Evolutionary conservation across 78 protist genomes (phyloP).

Genomic region (Guillardia theta): DNA sequence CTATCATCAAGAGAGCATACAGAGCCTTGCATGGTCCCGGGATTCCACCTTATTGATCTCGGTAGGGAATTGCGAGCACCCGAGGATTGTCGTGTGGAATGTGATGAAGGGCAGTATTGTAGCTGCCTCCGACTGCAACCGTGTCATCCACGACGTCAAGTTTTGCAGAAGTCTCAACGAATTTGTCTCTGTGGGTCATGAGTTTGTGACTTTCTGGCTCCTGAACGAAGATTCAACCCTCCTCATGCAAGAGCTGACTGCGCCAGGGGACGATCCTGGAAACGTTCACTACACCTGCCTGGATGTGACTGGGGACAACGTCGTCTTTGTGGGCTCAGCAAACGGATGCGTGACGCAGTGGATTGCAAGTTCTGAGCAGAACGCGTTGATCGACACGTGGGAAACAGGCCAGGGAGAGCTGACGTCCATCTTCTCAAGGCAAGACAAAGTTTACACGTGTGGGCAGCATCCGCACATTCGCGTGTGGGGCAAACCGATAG

Average conservation of each 20-base stretch:
- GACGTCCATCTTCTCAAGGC: not conserved
- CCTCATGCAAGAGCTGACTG: not conserved
- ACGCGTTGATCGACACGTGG: not conserved
- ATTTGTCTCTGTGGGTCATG: not conserved
- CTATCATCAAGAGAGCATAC: not conserved
- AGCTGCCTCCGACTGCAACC: not conserved
- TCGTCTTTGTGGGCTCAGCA: not conserved
- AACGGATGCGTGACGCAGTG: not conserved
- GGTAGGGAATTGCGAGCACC: not conserved
- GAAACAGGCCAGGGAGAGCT: slow-evolving; percentile 10
- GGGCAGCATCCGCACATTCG: not conserved
- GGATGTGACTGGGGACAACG: not conserved
- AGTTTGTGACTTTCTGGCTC: not conserved
- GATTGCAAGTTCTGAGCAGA: not conserved
- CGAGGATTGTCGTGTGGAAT: not conserved
- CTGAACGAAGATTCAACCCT: not conserved
- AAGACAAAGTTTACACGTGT: not conserved
- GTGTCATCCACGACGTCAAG: not conserved
- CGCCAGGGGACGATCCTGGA: not conserved
- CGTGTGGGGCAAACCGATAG: not conserved
- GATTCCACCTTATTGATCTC: not conserved
- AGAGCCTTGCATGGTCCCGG: not conserved
- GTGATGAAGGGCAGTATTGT: not conserved
- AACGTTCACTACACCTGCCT: slow-evolving; percentile 1
- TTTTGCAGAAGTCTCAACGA: not conserved